Conservation (phyloP, 2,329 filamentous ascomycete genomes). For the Fusarium penzigii region DNA sequence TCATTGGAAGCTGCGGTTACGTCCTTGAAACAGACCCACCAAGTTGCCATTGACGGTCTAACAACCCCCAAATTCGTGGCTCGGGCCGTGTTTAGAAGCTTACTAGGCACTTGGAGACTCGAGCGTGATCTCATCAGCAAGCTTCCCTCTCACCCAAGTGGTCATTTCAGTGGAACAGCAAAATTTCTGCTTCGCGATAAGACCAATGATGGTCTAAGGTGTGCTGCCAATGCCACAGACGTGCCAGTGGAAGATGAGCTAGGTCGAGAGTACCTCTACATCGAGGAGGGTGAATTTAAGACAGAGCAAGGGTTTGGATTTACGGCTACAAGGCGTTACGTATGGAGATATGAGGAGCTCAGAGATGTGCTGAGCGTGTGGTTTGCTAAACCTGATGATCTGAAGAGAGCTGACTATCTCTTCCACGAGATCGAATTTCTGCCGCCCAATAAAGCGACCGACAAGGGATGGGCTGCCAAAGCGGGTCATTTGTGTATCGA, state of each 20-base stretch:
- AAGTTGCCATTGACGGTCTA: constrained; percentile 43
- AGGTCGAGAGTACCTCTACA: constrained; percentile 65
- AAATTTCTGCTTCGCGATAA: constrained; percentile 63
- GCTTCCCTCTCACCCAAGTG: constrained; percentile 61
- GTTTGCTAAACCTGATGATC: constrained; percentile 69
- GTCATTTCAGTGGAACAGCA: constrained; percentile 64
- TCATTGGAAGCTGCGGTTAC: constrained; percentile 39
- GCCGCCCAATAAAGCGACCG: constrained; percentile 32
- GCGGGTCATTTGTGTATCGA: constrained; percentile 70
- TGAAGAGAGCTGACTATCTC: constrained; percentile 65
- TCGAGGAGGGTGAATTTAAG: constrained; percentile 66
- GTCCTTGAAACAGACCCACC: constrained; percentile 49
- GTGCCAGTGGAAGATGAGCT: constrained; percentile 30
- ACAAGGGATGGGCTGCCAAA: constrained; percentile 60
- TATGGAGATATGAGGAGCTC: constrained; percentile 68
- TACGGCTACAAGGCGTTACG: constrained; percentile 64
- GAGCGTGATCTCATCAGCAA: constrained; percentile 56
- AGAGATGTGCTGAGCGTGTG: constrained; percentile 67
- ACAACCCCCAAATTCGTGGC: constrained; percentile 56
- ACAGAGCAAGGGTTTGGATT: constrained; percentile 58
- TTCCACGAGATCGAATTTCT: constrained; percentile 74
- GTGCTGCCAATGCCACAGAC: constrained; percentile 23
- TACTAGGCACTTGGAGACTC: constrained; percentile 71
- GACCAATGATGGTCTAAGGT: constrained; percentile 53
- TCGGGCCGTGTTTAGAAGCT: constrained; percentile 66